These are phyloP conservation scores for Fonsecaea multimorphosa DNA, from an alignment of 2,329 filamentous ascomycete species.

Conservation along the genomic window DNA sequence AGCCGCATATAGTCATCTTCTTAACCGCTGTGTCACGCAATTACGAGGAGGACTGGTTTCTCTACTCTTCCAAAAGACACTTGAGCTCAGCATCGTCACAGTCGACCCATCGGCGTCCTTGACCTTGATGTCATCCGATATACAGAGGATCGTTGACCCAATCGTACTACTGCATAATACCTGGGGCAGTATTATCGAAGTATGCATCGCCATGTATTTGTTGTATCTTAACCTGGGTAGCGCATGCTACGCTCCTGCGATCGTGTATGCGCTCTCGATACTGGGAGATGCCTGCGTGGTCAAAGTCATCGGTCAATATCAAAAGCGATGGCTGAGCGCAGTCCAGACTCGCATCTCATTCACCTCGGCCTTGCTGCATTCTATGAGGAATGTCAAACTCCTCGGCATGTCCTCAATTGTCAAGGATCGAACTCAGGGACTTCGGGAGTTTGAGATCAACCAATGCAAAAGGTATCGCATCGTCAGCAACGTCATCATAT, in stretches of 20 bases:
- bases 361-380: constrained; percentile 56
- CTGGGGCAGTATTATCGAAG: constrained; percentile 54
- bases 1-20: constrained; percentile 51
- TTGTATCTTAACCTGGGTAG: constrained; percentile 50
- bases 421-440: constrained; percentile 47
- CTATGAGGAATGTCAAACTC: constrained; percentile 61
- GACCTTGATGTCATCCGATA: constrained; percentile 57
- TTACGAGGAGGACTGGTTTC: constrained; percentile 53
- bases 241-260: constrained; percentile 54
- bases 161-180: constrained; percentile 53
- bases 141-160: constrained; percentile 49
- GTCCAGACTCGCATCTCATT: constrained; percentile 58
- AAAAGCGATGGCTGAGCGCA: constrained; percentile 58
- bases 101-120: constrained; percentile 49
- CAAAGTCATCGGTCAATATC: constrained; percentile 45
- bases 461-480: constrained; percentile 51
- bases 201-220: constrained; percentile 54
- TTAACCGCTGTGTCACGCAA: constrained; percentile 53
- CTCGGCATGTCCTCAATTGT: constrained; percentile 54
- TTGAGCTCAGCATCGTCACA: constrained; percentile 43
- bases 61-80: constrained; percentile 58
- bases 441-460: constrained; percentile 50
- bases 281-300: constrained; percentile 28
- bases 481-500: constrained; percentile 27
- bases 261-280: constrained; percentile 40